A percentile compares a stretch with the other conserved stretches of the same genome.
These are phyloP conservation scores for Nannochloropsis gaditana DNA, from an alignment of 108 stramenopile genomes.

Conservation along the genomic window DNA sequence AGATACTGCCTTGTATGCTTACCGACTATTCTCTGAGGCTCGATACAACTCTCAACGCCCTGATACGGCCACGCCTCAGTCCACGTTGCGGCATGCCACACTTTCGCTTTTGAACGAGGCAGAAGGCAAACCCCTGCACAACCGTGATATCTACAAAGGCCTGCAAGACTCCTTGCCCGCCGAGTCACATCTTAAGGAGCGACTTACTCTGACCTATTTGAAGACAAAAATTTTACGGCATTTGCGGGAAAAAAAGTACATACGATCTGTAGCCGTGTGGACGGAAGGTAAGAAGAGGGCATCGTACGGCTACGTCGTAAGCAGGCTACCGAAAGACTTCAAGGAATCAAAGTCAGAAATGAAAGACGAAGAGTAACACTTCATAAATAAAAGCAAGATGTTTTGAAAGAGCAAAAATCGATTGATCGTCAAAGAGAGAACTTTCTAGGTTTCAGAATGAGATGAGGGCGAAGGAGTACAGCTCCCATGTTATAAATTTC, in stretches of 20 bases:
- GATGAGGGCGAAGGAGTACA: no score
- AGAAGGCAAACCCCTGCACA: neutral
- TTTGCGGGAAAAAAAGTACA: neutral
- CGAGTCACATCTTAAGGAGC: neutral
- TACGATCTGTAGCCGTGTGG: neutral
- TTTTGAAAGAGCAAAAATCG: no score
- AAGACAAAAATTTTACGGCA: slow-evolving; percentile 17
- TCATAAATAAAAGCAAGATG: no score
- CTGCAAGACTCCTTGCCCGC: neutral
- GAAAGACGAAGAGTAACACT: no score
- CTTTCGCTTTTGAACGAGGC: slow-evolving; percentile 8
- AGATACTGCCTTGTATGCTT: no score
- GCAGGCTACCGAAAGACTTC: neutral
- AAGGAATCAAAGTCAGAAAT: neutral
- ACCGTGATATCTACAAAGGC: neutral
- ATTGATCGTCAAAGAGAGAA: no score
- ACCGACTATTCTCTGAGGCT: no score
- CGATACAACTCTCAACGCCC: no score
- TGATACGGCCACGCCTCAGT: neutral
- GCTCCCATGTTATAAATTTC: no score
- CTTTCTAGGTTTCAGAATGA: no score
- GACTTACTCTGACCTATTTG: neutral
- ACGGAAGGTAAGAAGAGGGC: slow-evolving; percentile 1
- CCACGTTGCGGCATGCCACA: neutral
- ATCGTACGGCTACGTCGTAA: neutral